Conservation (phyloP, 345 rosid species). For the Aethionema arabicum region DNA sequence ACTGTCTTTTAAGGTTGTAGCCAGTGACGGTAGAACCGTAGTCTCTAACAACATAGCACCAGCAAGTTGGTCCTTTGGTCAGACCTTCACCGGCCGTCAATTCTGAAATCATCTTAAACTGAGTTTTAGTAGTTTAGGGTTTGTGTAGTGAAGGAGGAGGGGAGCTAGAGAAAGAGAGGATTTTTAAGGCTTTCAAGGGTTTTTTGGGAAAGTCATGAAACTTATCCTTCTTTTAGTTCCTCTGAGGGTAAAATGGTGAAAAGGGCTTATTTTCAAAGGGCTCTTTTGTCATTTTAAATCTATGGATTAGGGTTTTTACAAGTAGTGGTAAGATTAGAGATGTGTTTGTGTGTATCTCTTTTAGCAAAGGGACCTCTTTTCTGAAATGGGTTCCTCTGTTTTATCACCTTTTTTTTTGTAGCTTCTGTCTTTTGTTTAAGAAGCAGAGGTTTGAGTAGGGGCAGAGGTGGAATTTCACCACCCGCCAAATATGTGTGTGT, state of each 20-base stretch:
- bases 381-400: slow-evolving; percentile 28
- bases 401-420: slow-evolving; percentile 17
- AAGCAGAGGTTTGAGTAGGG: slow-evolving; percentile 28
- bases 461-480: slow-evolving; percentile 35
- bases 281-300: slow-evolving; percentile 30
- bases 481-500: slow-evolving; percentile 28
- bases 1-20: slow-evolving; percentile 51
- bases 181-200: slow-evolving; percentile 21
- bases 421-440: slow-evolving; percentile 28
- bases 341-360: slow-evolving; percentile 30
- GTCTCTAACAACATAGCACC: slow-evolving; percentile 47
- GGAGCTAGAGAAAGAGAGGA: neutral
- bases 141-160: slow-evolving; percentile 20
- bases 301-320: slow-evolving; percentile 22
- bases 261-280: slow-evolving; percentile 31
- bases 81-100: slow-evolving; percentile 48
- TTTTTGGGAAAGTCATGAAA: slow-evolving; percentile 25
- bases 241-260: slow-evolving; percentile 22
- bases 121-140: slow-evolving; percentile 27
- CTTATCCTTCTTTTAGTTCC: neutral
- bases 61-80: slow-evolving; percentile 55
- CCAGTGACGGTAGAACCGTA: slow-evolving; percentile 44
- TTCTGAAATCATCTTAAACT: slow-evolving; percentile 19
- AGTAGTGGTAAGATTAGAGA: slow-evolving; percentile 20
- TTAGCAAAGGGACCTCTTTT: slow-evolving; percentile 31